phyloP scores from a whole-genome alignment of 768 basidiomycete genomes.

The Tylopilus vinaceipallidus region DNA sequence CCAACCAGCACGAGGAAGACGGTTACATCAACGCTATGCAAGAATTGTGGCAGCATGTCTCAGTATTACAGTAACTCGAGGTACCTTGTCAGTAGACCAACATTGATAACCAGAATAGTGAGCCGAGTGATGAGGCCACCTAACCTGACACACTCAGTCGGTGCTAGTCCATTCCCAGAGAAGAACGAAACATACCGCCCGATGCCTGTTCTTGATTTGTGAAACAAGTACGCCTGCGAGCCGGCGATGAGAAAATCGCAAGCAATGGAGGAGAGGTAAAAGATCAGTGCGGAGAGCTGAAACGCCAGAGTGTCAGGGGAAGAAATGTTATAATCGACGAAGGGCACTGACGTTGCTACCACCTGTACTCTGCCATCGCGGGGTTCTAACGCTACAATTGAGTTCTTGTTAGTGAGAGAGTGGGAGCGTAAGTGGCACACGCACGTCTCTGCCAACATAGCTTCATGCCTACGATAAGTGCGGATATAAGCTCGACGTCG shows the following conservation, averaged over 20 bases:
- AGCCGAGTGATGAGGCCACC: constrained; percentile 33
- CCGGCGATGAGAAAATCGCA: constrained; percentile 36
- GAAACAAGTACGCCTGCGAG: constrained; percentile 34
- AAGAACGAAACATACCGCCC: constrained; percentile 22
- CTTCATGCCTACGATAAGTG: constrained; percentile 16
- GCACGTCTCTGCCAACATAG: constrained; percentile 35
- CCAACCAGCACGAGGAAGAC: constrained; percentile 26
- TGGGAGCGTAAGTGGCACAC: not conserved
- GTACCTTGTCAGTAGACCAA: constrained; percentile 37
- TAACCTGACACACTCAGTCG: constrained; percentile 17
- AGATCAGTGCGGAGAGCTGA: constrained; percentile 32
- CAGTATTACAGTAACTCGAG: not conserved
- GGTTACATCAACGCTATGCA: constrained; percentile 30
- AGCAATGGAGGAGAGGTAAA: constrained; percentile 33
- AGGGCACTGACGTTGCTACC: constrained; percentile 30
- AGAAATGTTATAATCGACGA: not conserved
- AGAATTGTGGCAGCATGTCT: not conserved
- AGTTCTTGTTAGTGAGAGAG: not conserved
- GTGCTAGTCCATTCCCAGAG: not conserved
- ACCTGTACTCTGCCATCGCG: constrained; percentile 32
- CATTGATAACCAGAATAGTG: constrained; percentile 35
- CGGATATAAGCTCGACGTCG: not conserved
- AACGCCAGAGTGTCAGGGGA: not conserved
- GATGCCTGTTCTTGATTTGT: constrained; percentile 29
- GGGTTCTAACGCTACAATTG: constrained; percentile 23